Base-by-base conservation (phyloP, 768 basidiomycete genomes). In the Podaxis carcinomalis region DNA sequence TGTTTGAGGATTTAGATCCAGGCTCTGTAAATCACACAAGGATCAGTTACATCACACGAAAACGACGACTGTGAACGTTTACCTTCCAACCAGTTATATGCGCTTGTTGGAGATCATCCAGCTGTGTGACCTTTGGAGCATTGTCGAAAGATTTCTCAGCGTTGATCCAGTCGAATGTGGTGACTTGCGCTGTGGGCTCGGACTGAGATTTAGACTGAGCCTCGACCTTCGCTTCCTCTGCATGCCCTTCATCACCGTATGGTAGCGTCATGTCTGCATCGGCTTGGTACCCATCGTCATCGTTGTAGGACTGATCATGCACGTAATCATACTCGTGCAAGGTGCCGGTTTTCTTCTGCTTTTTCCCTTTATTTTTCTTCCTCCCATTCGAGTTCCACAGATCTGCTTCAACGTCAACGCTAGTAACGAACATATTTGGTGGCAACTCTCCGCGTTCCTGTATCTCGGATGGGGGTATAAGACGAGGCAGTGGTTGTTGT, bases 391-490 rank as follows among this genome's bases (percentile, higher is more conserved):
- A 56, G 28, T 46, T 52, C 72, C 74, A 76, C 66, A 78, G 62
- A 1, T 76, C 80, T 25, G 76, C 80, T 65, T 89, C 88, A 25
- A 90, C 86, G 62, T 91, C 87, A 1, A 90, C 77, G 64, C 84
- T 86, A 2, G 89, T 90, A 36, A 91, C 86, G 62, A 91, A 84
- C 66, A 91, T 68, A 55, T 87, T 85, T 3, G 75, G 66, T 0
- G 89, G 89, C 6, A 91, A 65, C 51, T 73, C 66, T 16, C 81
- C 82, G 3, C 55, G 64, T 32, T 75, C 78, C 53, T 81, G 72
- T 49, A 83, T 80, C 66, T 86, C 82, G 3, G 89, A 90, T 0
- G 89, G 89, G 1, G 88, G 85, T 35, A 89, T 65, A 10, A 89
- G 70, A 1, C 75, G 78, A 5, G 77, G 73, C 4, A 61, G 40